These are phyloP conservation scores for Taphrina deformans DNA, from an alignment of 1,139 yeast genomes.

Conservation along the genomic window DNA sequence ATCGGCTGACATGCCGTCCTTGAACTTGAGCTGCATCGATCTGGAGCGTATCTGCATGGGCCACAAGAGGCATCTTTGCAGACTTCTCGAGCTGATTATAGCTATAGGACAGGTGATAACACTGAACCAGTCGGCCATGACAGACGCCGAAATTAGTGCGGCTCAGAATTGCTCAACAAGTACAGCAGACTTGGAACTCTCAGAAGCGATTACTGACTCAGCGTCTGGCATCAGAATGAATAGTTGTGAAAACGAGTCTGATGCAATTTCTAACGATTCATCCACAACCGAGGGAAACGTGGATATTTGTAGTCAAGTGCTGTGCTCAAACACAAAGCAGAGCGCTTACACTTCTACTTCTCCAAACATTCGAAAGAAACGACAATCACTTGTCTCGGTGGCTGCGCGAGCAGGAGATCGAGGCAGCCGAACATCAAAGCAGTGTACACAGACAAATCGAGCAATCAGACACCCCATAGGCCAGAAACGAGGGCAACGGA, in stretches of 20 bases:
- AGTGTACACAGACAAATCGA: neutral
- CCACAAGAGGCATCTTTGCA: neutral
- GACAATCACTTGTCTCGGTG: neutral
- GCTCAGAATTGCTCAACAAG: neutral
- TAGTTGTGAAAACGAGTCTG: neutral
- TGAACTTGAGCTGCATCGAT: neutral
- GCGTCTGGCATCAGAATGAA: neutral
- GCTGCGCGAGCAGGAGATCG: neutral
- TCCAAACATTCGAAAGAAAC: neutral
- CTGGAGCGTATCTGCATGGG: neutral
- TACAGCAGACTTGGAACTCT: neutral
- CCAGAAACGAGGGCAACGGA: neutral
- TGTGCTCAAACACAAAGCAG: neutral
- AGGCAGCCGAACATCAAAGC: neutral
- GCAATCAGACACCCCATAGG: neutral
- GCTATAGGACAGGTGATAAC: neutral
- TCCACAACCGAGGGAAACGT: neutral
- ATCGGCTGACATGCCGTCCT: neutral
- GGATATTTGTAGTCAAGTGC: neutral
- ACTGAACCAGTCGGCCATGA: neutral
- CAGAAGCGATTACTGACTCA: neutral
- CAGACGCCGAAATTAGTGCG: neutral
- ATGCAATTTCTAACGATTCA: neutral
- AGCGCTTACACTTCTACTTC: neutral
- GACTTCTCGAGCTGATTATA: neutral